These are phyloP conservation scores for Parsonsia alboflavescens DNA, from an alignment of 257 asterid species.

Conservation along the genomic window DNA sequence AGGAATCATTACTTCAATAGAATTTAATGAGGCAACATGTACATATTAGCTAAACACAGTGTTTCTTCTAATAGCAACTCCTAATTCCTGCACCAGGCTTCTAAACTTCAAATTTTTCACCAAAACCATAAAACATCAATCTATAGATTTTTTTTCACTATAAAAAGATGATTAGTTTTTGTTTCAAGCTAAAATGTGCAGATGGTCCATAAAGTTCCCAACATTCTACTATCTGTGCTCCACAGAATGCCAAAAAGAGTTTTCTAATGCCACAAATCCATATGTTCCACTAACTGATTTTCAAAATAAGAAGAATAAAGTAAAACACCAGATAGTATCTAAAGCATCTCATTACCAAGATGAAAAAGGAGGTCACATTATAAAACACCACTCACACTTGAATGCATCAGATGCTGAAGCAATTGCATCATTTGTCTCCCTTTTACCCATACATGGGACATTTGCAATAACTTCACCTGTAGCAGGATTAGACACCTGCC, in stretches of 20 bases:
- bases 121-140: not conserved
- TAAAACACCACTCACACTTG: conserved; percentile 45
- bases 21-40: not conserved
- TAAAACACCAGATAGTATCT: not conserved
- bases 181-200: not conserved
- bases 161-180: not conserved
- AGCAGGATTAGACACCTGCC: conserved; percentile 85
- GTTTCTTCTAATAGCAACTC: not conserved
- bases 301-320: not conserved
- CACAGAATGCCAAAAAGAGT: not conserved
- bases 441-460: conserved; percentile 81
- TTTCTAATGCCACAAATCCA: not conserved
- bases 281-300: not conserved
- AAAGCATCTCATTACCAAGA: conserved; percentile 6
- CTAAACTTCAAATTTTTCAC: not conserved
- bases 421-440: conserved; percentile 94
- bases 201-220: not conserved
- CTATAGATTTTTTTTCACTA: not conserved
- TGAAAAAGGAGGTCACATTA: not conserved
- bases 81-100: not conserved
- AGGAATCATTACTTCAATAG: not conserved
- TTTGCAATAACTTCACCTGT: conserved; percentile 77
- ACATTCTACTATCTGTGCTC: not conserved
- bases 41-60: not conserved
- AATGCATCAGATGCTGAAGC: conserved; percentile 81